These are phyloP conservation scores for Bipolaris sorokiniana DNA, from an alignment of 2,329 filamentous ascomycete genomes.

Conservation along the genomic window DNA sequence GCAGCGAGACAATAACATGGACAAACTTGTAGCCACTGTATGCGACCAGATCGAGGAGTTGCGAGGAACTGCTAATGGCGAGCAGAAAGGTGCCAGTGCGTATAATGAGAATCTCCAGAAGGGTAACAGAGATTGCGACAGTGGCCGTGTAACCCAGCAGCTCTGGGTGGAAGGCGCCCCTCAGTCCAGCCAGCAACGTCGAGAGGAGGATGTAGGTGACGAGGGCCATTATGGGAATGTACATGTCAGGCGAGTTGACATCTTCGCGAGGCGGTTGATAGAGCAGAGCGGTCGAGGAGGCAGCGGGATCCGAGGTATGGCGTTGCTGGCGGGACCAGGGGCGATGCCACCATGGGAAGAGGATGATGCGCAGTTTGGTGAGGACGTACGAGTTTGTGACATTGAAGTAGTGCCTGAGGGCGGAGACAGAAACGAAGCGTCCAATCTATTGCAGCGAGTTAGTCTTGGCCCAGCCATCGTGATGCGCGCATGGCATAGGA, in stretches of 20 bases:
- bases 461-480: not conserved
- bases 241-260: conserved; percentile 98
- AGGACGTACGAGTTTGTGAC: conserved; percentile 97
- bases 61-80: conserved; percentile 90
- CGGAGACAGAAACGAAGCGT: conserved; percentile 87
- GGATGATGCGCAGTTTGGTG: conserved; percentile 88
- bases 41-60: conserved; percentile 90
- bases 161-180: conserved; percentile 92
- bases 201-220: conserved; percentile 97
- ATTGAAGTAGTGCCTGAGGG: conserved; percentile 99
- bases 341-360: conserved; percentile 97
- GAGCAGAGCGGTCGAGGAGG: conserved; percentile 20
- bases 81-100: conserved; percentile 94
- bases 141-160: conserved; percentile 88
- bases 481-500: too few relatives aligned
- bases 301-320: conserved; percentile 51
- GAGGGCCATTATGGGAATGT: conserved; percentile 95
- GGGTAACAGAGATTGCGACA: conserved; percentile 79
- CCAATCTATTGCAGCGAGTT: conserved; percentile 61
- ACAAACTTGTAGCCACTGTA: conserved; percentile 99
- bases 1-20: conserved; percentile 88
- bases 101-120: conserved; percentile 86
- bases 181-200: conserved; percentile 85
- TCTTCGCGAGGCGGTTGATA: conserved; percentile 94
- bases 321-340: conserved; percentile 93